Base-by-base conservation (phyloP, 176 grass and related monocot species). In the Zoysia japonica region DNA sequence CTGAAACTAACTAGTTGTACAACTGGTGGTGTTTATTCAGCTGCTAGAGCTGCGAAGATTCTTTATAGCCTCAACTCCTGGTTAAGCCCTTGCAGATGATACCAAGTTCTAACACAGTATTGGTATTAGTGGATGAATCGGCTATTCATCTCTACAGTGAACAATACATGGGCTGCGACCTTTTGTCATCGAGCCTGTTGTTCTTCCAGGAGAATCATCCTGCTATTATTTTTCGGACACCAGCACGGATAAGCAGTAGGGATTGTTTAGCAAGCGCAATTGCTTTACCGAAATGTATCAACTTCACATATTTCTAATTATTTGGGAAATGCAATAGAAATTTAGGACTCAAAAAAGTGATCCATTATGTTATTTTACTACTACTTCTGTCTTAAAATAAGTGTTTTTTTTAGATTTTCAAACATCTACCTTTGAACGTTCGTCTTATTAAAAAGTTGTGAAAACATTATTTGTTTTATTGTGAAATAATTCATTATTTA, bases 131-230 rank as follows among this genome's bases (percentile, higher is more conserved):
- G 28, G 28, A 28, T 28, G 28, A 28, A 67, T 28, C 39, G 28
- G 28, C 28, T 77, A 80, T 81, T 85, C 72, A 72, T 89, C 82
- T 82, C 78, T 82, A 53, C 72, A 82, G 82, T 59, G 43, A 82
- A 61, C 72, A 20, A 84, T 28, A 72, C 67, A 78, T 46, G 72
- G 66, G 78, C 72, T 68, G 67, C 19, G 47, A 89, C 67, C 39
- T 85, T 80, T 77, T 85, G 87, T 73, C 60, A 78, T 82, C 77
- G 37, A 49, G 67, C 87, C 43, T 82, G 67, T 61, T 68, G 51
- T 52, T 84, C 52, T 39, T 63, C 12, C 11, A 84, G 81, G 81
- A 80, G 80, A 78, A 91, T 6, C 71, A 57, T 76, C 56, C 54
- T 67, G 44, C 28, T 0, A 28, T 76, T 72, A 41, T 83, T 87